Conservation (phyloP, 169 alveolate genomes). For the Eimeria falciformis region DNA sequence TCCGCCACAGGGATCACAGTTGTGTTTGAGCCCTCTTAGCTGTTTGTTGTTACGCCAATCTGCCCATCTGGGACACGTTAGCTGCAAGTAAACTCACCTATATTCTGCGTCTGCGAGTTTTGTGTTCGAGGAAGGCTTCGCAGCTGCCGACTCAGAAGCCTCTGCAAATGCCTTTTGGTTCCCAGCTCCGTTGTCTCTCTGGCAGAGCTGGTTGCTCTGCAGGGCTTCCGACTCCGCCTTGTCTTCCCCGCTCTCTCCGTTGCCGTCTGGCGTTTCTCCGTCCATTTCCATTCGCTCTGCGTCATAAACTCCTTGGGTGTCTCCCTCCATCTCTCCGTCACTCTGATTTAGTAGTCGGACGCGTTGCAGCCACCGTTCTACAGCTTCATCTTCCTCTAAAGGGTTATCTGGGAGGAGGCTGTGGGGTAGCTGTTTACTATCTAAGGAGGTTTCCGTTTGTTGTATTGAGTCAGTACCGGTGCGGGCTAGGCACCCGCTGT, state of each 20-base stretch:
- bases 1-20: too few relatives aligned
- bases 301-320: background rate
- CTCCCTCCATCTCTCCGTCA: background rate
- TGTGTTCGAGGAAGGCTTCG: background rate
- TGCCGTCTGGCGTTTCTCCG: background rate
- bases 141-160: background rate
- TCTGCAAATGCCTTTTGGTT: slow-evolving; percentile 64
- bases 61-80: too few relatives aligned
- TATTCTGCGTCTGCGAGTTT: slow-evolving; percentile 41
- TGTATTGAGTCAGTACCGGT: slow-evolving; percentile 2
- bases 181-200: slow-evolving; percentile 5
- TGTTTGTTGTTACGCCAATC: too few relatives aligned
- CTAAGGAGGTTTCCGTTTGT: background rate
- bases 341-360: slow-evolving; percentile 51
- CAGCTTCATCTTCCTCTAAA: slow-evolving; percentile 38
- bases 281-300: background rate
- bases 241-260: background rate
- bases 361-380: slow-evolving; percentile 72
- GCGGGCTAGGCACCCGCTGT: slow-evolving; percentile 27
- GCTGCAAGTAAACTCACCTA: background rate
- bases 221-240: background rate
- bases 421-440: background rate
- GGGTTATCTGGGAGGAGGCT: slow-evolving; percentile 36
- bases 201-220: slow-evolving; percentile 66
- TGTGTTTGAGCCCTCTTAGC: too few relatives aligned